Conservation (phyloP, 148 eudicot genomes). For the Rhododendron kiyosumense region DNA sequence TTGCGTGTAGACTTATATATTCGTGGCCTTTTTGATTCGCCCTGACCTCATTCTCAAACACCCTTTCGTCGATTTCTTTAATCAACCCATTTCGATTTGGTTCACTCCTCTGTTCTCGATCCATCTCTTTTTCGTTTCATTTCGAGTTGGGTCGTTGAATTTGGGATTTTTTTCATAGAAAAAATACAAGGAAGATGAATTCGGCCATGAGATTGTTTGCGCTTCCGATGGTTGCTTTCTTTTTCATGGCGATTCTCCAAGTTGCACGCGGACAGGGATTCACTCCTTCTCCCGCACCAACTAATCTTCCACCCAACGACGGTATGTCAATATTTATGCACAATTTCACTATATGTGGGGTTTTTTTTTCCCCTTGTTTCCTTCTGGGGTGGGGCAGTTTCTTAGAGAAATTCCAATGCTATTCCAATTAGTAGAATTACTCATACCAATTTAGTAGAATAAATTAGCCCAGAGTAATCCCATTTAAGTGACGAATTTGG, state of each 20-base stretch:
- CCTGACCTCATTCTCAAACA: neutral
- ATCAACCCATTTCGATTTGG: neutral
- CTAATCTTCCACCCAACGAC: constrained; percentile 18
- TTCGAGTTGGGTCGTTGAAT: neutral
- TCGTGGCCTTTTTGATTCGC: neutral
- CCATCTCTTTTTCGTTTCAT: neutral
- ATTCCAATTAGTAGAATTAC: too few species aligned
- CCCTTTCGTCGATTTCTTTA: neutral
- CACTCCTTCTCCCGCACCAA: constrained; percentile 41
- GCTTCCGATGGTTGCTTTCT: constrained; percentile 24
- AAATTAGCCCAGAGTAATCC: neutral
- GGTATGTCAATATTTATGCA: constrained; percentile 14
- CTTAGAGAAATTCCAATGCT: too few species aligned
- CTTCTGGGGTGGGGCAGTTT: neutral
- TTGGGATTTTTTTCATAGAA: neutral
- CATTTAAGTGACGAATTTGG: neutral
- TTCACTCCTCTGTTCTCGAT: neutral
- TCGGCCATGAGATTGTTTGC: constrained; percentile 18
- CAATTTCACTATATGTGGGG: neutral
- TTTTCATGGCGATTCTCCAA: constrained; percentile 26
- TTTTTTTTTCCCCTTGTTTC: neutral
- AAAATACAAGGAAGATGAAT: neutral
- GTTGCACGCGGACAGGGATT: constrained; percentile 23
- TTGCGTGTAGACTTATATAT: neutral
- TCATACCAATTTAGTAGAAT: too few species aligned